These are phyloP conservation scores for Septoria petroselini DNA, from an alignment of 2,329 filamentous ascomycete species.

Conservation along the genomic window DNA sequence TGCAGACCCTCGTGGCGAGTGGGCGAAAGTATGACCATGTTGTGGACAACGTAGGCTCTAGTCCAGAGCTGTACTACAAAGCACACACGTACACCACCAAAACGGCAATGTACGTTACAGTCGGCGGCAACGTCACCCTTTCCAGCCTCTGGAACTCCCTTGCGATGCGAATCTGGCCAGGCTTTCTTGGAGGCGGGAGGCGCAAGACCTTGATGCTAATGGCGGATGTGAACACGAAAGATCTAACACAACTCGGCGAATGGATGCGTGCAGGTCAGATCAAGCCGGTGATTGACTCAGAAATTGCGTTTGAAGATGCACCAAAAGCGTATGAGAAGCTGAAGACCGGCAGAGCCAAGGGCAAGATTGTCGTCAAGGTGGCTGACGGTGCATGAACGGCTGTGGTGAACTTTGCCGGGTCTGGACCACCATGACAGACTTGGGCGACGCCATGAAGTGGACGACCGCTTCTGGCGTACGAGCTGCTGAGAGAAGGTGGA, in stretches of 20 bases:
- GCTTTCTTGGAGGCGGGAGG: conserved; percentile 52
- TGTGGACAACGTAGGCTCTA: conserved; percentile 58
- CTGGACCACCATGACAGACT: too few relatives aligned
- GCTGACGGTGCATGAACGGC: not conserved
- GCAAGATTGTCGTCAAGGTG: conserved; percentile 55
- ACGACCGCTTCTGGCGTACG: too few relatives aligned
- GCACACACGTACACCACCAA: conserved; percentile 52
- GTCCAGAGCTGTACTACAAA: conserved; percentile 52
- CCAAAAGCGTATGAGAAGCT: conserved; percentile 58
- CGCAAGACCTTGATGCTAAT: conserved; percentile 42
- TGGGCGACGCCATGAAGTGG: too few relatives aligned
- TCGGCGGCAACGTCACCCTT: conserved; percentile 25
- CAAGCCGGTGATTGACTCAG: conserved; percentile 54
- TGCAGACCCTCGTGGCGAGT: conserved; percentile 47
- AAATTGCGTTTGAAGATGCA: conserved; percentile 55
- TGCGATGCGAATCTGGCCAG: conserved; percentile 43
- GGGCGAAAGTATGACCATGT: conserved; percentile 50
- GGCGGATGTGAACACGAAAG: conserved; percentile 41
- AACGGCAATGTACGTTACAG: conserved; percentile 47
- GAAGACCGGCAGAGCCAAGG: conserved; percentile 54
- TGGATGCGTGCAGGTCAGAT: conserved; percentile 59
- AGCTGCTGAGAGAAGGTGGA: too few relatives aligned
- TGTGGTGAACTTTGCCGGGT: too few relatives aligned
- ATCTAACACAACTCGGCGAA: conserved; percentile 50
- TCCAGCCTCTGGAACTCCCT: conserved; percentile 21